Evolutionary conservation across 331 rosid genomes (phyloP).

Genomic region (Stylosanthes scabra): DNA sequence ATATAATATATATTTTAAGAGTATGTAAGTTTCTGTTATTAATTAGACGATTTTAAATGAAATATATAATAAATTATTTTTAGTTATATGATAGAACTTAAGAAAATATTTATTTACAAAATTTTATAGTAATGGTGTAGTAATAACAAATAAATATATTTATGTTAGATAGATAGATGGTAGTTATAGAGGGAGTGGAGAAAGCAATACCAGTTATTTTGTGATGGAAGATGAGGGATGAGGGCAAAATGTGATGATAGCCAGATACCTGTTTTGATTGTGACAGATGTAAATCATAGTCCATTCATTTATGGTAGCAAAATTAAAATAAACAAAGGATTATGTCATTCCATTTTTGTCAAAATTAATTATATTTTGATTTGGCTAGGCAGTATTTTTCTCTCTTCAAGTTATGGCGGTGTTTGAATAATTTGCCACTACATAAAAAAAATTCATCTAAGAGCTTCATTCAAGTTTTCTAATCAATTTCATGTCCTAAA

Average conservation of each 20-base stretch:
- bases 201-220: constrained; percentile 27
- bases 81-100: too few species aligned
- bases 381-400: background rate
- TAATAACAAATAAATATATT: too few species aligned
- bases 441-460: background rate
- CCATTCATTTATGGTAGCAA: constrained; percentile 34
- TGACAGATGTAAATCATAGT: constrained; percentile 50
- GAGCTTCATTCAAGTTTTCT: background rate
- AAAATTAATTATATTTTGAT: background rate
- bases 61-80: too few species aligned
- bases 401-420: background rate
- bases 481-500: too few species aligned
- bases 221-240: constrained; percentile 7
- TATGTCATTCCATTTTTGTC: constrained; percentile 10
- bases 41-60: too few species aligned
- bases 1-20: too few species aligned
- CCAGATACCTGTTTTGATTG: constrained; percentile 57
- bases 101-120: too few species aligned
- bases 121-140: too few species aligned
- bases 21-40: too few species aligned
- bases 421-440: background rate
- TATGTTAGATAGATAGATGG: constrained; percentile 19
- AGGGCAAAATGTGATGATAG: constrained; percentile 1
- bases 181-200: constrained; percentile 36
- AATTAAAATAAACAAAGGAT: background rate